Base-by-base conservation (phyloP, 352 stramenopile species). In the Globisporangium paroecandrum region DNA sequence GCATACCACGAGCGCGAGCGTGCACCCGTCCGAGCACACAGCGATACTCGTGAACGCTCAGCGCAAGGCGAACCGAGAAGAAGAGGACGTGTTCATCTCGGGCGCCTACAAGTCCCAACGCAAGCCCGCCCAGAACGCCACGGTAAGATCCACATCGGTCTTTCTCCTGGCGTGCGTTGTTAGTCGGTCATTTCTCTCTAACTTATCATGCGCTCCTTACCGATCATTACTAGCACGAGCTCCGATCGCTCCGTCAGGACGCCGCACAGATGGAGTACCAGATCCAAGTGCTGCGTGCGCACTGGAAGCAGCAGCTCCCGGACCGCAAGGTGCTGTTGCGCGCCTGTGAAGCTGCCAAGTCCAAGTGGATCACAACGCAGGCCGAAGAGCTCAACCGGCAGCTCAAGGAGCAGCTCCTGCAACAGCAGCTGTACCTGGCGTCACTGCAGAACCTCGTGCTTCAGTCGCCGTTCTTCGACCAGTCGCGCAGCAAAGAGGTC, bases 391-490 rank as follows among this genome's bases (percentile, higher is more conserved):
- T 87, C 24, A 90, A 90, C 58, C 70, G 69, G 3, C 65, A 76
- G 65, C 75, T 90, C 29, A 82, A 82, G 55, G 75, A 86, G 68
- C 82, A 89, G 66, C 67, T 87, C 20, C 58, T 82, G 47, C 79
- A 90, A 65, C 81, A 89, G 65, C 81, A 89, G 68, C 72, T 89
- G 41, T 84, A 85, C 59, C 73, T 90, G 18, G 82, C 82, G 29
- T 87, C 82, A 1, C 67, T 90, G 20, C 82, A 90, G 58, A 81
- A 75, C 58, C 65, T 79, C 29, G 73, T 89, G 57, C 73, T 79
- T 3, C 76, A 86, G 66, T 82, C 79, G 41, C 82, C 82, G 38
- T 70, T 90, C 32, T 65, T 85, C 18, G 57, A 69, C n/a, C 63
- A 63, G 2, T 79, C 77, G 13, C 74, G 79, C 34, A 81, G 75